Percentiles rank a stretch among this genome's conserved stretches.
phyloP scores from a whole-genome alignment of 2,329 filamentous ascomycete genomes.

The Arthrobotrys sinensis region DNA sequence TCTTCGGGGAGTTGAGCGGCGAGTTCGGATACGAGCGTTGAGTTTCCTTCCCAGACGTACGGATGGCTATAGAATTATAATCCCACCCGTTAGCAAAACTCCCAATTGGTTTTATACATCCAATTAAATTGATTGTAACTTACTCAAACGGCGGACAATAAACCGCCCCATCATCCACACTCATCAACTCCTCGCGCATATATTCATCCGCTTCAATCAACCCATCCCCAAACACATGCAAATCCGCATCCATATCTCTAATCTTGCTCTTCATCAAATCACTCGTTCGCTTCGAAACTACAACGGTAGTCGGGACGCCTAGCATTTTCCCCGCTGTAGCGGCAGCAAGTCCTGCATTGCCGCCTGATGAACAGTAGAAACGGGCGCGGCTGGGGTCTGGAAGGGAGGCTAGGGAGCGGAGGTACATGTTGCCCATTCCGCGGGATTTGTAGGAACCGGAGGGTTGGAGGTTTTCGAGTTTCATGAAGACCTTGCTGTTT shows the following conservation, averaged over 20 bases:
- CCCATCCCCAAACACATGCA: slow-evolving; percentile 78
- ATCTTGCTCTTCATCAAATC: slow-evolving; percentile 81
- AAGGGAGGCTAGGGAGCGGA: slow-evolving; percentile 68
- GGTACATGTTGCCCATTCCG: slow-evolving; percentile 81
- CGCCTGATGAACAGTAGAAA: slow-evolving; percentile 86
- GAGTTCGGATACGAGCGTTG: slow-evolving; percentile 74
- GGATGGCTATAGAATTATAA: slow-evolving; percentile 64
- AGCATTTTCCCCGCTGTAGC: slow-evolving; percentile 79
- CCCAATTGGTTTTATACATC: not conserved
- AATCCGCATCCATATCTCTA: slow-evolving; percentile 76
- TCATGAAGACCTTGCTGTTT: slow-evolving; percentile 81
- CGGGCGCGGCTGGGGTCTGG: slow-evolving; percentile 70
- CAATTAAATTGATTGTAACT: not conserved
- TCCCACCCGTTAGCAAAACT: not conserved
- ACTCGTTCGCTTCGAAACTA: slow-evolving; percentile 78
- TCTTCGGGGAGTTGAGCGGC: slow-evolving; percentile 65
- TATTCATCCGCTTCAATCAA: slow-evolving; percentile 80
- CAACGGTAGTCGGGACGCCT: slow-evolving; percentile 79
- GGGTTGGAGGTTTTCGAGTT: slow-evolving; percentile 87
- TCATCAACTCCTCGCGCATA: slow-evolving; percentile 73
- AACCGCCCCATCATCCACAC: slow-evolving; percentile 71
- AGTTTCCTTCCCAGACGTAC: slow-evolving; percentile 78
- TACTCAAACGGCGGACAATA: slow-evolving; percentile 77
- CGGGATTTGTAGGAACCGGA: slow-evolving; percentile 89
- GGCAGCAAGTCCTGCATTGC: slow-evolving; percentile 87